Evolutionary conservation across 768 basidiomycete genomes (phyloP), one percentile per base, ranked within the genome.

Genomic region (Pleurotus citrinopileatus): DNA sequence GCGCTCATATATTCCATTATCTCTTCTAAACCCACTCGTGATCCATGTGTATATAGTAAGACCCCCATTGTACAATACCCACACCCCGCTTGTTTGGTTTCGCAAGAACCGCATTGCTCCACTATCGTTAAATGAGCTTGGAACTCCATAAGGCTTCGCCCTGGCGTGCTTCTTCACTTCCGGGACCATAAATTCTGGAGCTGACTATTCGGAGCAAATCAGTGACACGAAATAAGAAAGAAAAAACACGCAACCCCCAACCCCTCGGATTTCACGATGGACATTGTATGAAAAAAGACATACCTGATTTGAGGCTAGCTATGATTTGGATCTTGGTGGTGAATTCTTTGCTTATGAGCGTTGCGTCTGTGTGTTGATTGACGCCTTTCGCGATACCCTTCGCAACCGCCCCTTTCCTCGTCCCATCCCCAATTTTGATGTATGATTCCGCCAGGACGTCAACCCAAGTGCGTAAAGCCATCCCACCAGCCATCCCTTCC

Each of bases 381-480:
- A 80, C 70, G 9, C 79, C 81, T 56, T 63, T 70, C n/a, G 73
- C 74, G 59, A 81, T 77, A 10, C 81, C 80, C 44, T 70, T 74
- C 22, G 74, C 78, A 48, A 79, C 68, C 32, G 61, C 61, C 28
- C 74, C 74, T 63, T 73, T 80, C 57, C 68, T 69, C 17, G 60
- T 61, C 29, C 61, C 50, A 12, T n/a, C 26, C 9, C 1, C 34
- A n/a, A 53, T 27, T 32, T 54, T 45, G 23, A 57, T 63, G 56
- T 78, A 71, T 8, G 72, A 76, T 27, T 74, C 72, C 6, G 72
- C 67, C n/a, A 82, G 67, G 1, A 67, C 61, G 48, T 82, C 79
- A 3, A 73, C 72, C 80, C 80, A 81, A 8, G 78, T 81, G 29
- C 77, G 71, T 73, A 81, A 77, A 36, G 80, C 74, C 78, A 81